Evolutionary conservation across 1,284 basidiomycete genomes (phyloP).

Genomic region (Puccinia hordei): DNA sequence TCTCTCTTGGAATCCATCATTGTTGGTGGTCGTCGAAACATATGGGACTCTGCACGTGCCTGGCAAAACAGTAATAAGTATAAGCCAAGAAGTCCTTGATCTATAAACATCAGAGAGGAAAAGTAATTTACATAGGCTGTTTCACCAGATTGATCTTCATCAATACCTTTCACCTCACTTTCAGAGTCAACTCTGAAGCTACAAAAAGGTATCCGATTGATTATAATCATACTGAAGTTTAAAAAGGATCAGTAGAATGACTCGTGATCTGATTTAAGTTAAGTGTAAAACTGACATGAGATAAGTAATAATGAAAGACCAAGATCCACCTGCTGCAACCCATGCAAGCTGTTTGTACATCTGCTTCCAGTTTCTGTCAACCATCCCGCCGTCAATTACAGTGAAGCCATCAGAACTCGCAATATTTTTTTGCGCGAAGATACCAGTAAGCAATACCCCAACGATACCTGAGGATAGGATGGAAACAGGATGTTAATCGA

Average conservation of each 20-base stretch:
- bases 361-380: slow-evolving; percentile 70
- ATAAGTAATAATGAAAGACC: slow-evolving; percentile 64
- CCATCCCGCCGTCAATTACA: slow-evolving; percentile 70
- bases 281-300: slow-evolving; percentile 61
- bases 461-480: slow-evolving; percentile 63
- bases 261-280: neutral
- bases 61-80: neutral
- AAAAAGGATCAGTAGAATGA: neutral
- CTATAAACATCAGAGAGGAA: neutral
- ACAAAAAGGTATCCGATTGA: slow-evolving; percentile 74
- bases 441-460: slow-evolving; percentile 59
- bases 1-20: neutral
- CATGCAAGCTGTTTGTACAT: slow-evolving; percentile 83
- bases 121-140: slow-evolving; percentile 54
- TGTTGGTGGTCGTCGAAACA: slow-evolving; percentile 22
- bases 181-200: slow-evolving; percentile 73
- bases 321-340: slow-evolving; percentile 69
- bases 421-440: slow-evolving; percentile 79
- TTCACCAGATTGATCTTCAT: slow-evolving; percentile 69
- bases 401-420: slow-evolving; percentile 69
- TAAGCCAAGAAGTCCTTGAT: neutral
- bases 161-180: slow-evolving; percentile 82
- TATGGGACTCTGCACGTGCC: slow-evolving; percentile 7
- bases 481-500: slow-evolving; percentile 64
- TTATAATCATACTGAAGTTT: slow-evolving; percentile 63